A percentile compares a stretch with the other conserved stretches of the same genome.
phyloP scores from a whole-genome alignment of 1,284 basidiomycete genomes.

The Kalmanozyma brasiliensis region DNA sequence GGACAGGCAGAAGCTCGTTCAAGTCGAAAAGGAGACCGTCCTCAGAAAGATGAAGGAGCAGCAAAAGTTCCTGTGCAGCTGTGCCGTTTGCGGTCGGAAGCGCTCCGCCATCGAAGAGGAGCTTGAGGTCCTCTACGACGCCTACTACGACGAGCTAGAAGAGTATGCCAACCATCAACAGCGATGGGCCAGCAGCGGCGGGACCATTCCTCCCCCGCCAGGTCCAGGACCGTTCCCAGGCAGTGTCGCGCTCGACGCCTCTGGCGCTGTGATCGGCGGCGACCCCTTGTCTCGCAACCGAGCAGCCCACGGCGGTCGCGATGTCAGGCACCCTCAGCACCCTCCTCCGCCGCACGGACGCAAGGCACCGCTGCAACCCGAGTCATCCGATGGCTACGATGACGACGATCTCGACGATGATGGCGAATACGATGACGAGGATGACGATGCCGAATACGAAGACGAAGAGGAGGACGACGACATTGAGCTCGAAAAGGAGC shows the following conservation, averaged over 20 bases:
- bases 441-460: conserved; percentile 66
- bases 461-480: conserved; percentile 62
- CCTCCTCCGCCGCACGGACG: conserved; percentile 39
- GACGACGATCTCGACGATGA: conserved; percentile 63
- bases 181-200: conserved; percentile 86
- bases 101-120: conserved; percentile 98
- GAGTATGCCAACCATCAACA: conserved; percentile 97
- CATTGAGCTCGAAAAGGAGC: conserved; percentile 60
- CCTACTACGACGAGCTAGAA: conserved; percentile 99
- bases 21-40: conserved; percentile 96
- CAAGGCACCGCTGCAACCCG: conserved; percentile 38
- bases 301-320: conserved; percentile 25
- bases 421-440: conserved; percentile 74
- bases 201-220: conserved; percentile 85
- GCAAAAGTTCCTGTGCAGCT: conserved; percentile 93
- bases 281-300: conserved; percentile 69
- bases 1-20: conserved; percentile 88
- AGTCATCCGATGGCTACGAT: conserved; percentile 55
- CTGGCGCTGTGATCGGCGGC: conserved; percentile 83
- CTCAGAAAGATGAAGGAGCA: conserved; percentile 99
- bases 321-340: conserved; percentile 48
- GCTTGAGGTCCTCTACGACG: conserved; percentile 98
- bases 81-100: conserved; percentile 96
- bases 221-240: conserved; percentile 98
- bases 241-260: conserved; percentile 87